Conservation (phyloP, 164 flowering plant species). For the Berberis thunbergii region DNA sequence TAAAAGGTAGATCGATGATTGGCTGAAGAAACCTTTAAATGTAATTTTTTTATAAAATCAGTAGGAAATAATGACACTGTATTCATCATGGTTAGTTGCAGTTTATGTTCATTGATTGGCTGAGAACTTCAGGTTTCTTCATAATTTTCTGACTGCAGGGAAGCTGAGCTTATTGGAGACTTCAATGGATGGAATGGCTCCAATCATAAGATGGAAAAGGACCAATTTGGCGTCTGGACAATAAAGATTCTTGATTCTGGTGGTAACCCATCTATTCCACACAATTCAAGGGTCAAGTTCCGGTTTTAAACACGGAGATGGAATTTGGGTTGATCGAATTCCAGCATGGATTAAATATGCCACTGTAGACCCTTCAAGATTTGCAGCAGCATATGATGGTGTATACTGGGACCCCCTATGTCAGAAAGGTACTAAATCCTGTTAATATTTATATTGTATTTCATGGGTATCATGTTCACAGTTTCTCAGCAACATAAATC, state of each 20-base stretch:
- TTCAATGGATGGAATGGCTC: conserved; percentile 96
- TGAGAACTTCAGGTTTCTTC: not conserved
- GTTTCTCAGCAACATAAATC: not conserved
- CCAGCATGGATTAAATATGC: conserved; percentile 98
- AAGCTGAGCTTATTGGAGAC: conserved; percentile 90
- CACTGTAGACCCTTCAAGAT: conserved; percentile 63
- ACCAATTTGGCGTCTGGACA: conserved; percentile 91
- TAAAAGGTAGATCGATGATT: no score
- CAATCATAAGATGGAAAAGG: conserved; percentile 70
- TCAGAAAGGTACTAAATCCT: conserved; percentile 58
- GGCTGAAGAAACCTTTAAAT: no score
- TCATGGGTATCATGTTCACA: not conserved
- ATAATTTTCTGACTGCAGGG: conserved; percentile 35
- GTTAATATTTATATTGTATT: no score
- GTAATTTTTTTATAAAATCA: no score
- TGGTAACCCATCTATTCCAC: conserved; percentile 73
- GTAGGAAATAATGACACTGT: no score
- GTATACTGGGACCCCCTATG: conserved; percentile 89
- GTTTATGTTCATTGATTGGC: not conserved
- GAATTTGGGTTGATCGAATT: conserved; percentile 86
- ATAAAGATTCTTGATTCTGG: conserved; percentile 60
- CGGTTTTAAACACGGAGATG: conserved; percentile 75
- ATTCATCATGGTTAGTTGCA: not conserved
- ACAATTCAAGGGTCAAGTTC: conserved; percentile 79
- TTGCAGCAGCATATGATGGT: conserved; percentile 97